phyloP scores from a whole-genome alignment of 345 rosid genomes.

The Barbarea vulgaris region DNA sequence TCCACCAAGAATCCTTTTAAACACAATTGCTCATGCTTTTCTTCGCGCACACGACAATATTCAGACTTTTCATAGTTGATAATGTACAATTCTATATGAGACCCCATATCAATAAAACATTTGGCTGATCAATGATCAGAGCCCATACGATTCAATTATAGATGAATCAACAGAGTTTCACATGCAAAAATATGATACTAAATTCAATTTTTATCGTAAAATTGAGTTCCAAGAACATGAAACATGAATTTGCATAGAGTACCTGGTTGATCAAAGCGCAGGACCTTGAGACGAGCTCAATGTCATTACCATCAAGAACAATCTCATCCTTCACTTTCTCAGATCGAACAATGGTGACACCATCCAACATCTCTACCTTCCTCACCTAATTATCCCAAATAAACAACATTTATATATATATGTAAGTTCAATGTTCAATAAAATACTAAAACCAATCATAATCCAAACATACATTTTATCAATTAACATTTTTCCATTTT shows the following conservation, averaged over 20 bases:
- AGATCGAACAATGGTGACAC: conserved; percentile 58
- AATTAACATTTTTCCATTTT: too few relatives aligned
- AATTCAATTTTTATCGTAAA: neutral
- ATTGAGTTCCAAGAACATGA: too few relatives aligned
- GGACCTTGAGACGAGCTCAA: conserved; percentile 64
- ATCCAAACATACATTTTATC: too few relatives aligned
- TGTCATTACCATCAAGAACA: conserved; percentile 60
- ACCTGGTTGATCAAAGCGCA: conserved; percentile 70
- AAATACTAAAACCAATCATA: neutral
- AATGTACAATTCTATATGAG: too few relatives aligned
- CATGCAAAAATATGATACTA: neutral
- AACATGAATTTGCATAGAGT: neutral
- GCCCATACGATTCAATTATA: too few relatives aligned
- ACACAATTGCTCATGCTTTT: too few relatives aligned
- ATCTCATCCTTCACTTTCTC: conserved; percentile 73
- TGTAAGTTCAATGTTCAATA: neutral
- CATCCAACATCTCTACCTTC: conserved; percentile 64
- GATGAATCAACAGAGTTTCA: neutral
- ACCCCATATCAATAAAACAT: too few relatives aligned
- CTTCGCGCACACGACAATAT: too few relatives aligned
- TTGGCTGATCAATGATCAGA: too few relatives aligned
- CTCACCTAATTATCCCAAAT: conserved; percentile 48
- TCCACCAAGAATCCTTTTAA: too few relatives aligned
- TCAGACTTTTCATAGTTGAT: too few relatives aligned
- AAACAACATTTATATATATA: neutral